Evolutionary conservation across 2,329 filamentous ascomycete species (phyloP).

Genomic region (Aspergillus sp.): DNA sequence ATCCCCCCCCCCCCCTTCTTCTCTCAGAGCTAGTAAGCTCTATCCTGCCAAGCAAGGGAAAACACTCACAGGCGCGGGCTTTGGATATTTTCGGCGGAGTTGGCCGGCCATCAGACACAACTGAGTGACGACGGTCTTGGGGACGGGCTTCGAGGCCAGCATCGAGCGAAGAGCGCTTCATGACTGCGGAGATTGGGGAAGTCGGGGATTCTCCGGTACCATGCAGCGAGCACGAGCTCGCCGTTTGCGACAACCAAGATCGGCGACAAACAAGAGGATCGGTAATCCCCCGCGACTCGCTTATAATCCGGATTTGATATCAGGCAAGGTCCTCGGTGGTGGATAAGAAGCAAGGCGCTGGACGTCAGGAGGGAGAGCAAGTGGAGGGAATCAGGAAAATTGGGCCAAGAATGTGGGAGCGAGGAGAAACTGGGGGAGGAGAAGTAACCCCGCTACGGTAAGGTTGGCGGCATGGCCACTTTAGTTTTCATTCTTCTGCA

Average conservation of each 20-base stretch:
- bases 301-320: neutral
- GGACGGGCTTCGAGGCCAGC: constrained; percentile 31
- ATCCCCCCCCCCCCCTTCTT: no score
- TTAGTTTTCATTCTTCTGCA: neutral
- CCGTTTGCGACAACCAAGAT: constrained; percentile 9
- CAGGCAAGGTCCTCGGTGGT: neutral
- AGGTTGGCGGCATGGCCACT: neutral
- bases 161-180: constrained; percentile 39
- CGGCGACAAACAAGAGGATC: constrained; percentile 3
- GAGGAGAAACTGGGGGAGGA: neutral
- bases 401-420: neutral
- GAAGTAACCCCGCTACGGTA: constrained; percentile 1
- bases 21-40: neutral
- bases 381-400: neutral
- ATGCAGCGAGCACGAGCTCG: constrained; percentile 17
- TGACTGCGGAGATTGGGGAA: constrained; percentile 15
- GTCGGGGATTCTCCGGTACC: constrained; percentile 28
- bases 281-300: neutral
- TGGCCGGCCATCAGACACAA: constrained; percentile 20
- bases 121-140: constrained; percentile 24
- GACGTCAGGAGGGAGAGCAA: neutral
- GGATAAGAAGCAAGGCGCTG: neutral
- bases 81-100: constrained; percentile 39
- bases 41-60: neutral
- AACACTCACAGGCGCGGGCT: constrained; percentile 41